These are phyloP conservation scores for Solanum hybrid DNA, from an alignment of 305 asterid genomes.

Conservation along the genomic window DNA sequence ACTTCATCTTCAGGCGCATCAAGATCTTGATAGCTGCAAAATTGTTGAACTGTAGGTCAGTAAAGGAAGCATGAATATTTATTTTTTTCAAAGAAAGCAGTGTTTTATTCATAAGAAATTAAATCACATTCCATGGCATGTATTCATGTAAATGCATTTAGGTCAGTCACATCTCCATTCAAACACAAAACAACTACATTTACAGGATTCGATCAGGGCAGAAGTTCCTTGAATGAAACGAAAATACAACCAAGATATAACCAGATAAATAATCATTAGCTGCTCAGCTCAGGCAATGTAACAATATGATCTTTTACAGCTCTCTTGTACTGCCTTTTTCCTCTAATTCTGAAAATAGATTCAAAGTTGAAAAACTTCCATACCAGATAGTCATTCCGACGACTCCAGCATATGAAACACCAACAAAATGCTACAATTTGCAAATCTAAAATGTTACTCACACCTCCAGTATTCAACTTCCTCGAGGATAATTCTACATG, in stretches of 20 bases:
- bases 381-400: neutral
- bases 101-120: neutral
- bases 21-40: slow-evolving; percentile 88
- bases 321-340: neutral
- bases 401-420: neutral
- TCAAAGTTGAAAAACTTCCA: neutral
- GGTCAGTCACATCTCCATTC: neutral
- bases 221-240: neutral
- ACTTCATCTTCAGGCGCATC: slow-evolving; percentile 99
- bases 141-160: neutral
- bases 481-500: neutral
- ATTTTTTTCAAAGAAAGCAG: neutral
- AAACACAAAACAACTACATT: neutral
- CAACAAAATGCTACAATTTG: neutral
- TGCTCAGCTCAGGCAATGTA: neutral
- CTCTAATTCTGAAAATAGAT: neutral
- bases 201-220: neutral
- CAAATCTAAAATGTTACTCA: neutral
- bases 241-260: neutral
- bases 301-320: neutral
- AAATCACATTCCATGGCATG: neutral
- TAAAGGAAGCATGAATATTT: neutral
- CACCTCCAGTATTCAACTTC: neutral
- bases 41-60: slow-evolving; percentile 12
- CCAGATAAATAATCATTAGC: neutral